Base-by-base conservation (phyloP, 2,329 filamentous ascomycete genomes). In the Elsinoe fawcettii region DNA sequence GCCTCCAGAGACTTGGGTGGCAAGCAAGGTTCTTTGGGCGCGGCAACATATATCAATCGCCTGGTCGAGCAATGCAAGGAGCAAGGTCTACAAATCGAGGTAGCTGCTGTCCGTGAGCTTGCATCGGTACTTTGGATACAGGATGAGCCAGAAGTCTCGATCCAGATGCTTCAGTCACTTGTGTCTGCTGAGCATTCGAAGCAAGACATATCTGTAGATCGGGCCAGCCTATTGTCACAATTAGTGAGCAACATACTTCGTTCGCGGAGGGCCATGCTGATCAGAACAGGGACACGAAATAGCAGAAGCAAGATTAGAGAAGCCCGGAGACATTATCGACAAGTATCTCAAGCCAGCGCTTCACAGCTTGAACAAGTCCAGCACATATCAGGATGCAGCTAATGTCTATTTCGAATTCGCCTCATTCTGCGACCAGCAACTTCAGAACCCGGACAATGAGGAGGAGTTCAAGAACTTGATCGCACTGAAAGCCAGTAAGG, bases 391-490 rank as follows among this genome's bases (percentile, higher is more conserved):
- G 44, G 88, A 92, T 60, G 88, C 91, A 1, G 90, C 91, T 1
- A 81, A 89, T 63, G 93, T 97, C 0, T 96, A 90, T 66, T 90
- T 96, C 68, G 89, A 95, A 65, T 97, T 97, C 70, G 93, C 95
- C 23, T 81, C 85, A 54, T 99, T 99, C 69, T 99, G 95, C 66
- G 92, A 99, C 68, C 85, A 90, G 66, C 93, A 99, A 69, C 77
- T 99, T 8, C 88, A 96, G 65, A 92, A 92, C 66, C 81, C 86
- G 0, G 90, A 95, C 64, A 84, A 86, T 32, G 74, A 91, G 1
- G 90, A 95, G 69, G 93, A 99, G 65, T 82, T 96, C 59, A 82
- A 83, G 27, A 85, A 93, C 46, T 80, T 96, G 41, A 82, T 88
- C 66, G 89, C 84, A 63, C 77, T 97, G 30, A 86, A 63, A 80